phyloP scores from a whole-genome alignment of 495 filamentous ascomycete species.

The Letharia lupina region DNA sequence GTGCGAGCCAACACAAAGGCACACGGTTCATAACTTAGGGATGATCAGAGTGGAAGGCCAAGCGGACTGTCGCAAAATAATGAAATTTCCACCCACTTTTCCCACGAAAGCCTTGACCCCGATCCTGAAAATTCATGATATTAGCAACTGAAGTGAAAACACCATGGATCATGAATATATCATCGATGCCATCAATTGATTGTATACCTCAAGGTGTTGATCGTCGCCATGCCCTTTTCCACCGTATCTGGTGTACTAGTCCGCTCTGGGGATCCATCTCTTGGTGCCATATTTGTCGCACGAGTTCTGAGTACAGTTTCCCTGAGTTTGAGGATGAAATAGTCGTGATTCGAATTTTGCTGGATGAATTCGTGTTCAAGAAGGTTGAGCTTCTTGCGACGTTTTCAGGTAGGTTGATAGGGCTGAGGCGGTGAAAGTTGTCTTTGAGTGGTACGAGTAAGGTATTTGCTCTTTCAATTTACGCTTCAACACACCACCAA shows the following conservation, averaged over 20 bases:
- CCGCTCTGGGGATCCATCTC: slow-evolving; percentile 41
- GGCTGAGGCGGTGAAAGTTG: neutral
- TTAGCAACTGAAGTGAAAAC: neutral
- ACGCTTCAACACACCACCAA: too few relatives aligned
- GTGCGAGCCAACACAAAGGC: too few relatives aligned
- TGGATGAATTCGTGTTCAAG: slow-evolving; percentile 9
- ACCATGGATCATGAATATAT: slow-evolving; percentile 24
- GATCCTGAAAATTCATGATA: slow-evolving; percentile 45
- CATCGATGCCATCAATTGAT: slow-evolving; percentile 10
- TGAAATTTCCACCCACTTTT: slow-evolving; percentile 42
- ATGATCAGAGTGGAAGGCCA: neutral
- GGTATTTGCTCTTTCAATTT: too few relatives aligned
- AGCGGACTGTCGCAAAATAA: neutral
- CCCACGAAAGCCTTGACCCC: slow-evolving; percentile 66
- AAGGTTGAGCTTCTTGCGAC: neutral
- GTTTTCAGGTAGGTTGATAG: neutral
- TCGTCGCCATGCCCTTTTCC: slow-evolving; percentile 70
- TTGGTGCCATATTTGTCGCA: slow-evolving; percentile 37
- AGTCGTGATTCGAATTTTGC: neutral
- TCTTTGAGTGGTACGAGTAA: neutral
- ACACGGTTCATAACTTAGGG: too few relatives aligned
- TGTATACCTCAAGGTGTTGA: slow-evolving; percentile 62
- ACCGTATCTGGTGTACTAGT: slow-evolving; percentile 52
- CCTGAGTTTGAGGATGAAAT: slow-evolving; percentile 6
- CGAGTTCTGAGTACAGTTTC: neutral